phyloP scores from a whole-genome alignment of 768 basidiomycete genomes.

The Kwoniella dejecticola region DNA sequence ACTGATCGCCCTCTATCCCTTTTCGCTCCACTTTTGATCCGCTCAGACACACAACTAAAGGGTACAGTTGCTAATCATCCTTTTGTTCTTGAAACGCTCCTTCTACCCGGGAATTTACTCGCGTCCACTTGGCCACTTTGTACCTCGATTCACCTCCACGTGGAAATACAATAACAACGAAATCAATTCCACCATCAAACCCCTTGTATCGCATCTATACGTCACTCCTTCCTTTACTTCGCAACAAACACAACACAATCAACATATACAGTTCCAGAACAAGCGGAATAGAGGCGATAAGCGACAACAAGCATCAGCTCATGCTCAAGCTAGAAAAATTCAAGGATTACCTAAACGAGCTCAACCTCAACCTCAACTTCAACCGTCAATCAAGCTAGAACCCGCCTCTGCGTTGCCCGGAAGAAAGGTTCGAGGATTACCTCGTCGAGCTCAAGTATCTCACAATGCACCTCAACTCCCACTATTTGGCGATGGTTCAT shows the following conservation, averaged over 20 bases:
- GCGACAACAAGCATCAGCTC: not conserved
- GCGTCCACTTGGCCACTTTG: not conserved
- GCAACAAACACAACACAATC: not conserved
- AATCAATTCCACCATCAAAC: not conserved
- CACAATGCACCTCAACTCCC: constrained; percentile 5
- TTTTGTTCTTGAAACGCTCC: constrained; percentile 21
- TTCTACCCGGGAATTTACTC: too few species aligned
- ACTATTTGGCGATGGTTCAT: not conserved
- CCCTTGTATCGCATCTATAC: not conserved
- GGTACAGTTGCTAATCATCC: constrained; percentile 9
- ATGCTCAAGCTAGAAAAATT: constrained; percentile 9
- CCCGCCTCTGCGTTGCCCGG: not conserved
- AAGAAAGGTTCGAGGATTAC: constrained; percentile 7
- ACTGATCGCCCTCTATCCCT: constrained; percentile 19
- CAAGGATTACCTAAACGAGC: constrained; percentile 24
- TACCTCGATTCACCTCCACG: not conserved
- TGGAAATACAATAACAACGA: not conserved
- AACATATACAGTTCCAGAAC: constrained; percentile 42
- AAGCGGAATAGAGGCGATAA: constrained; percentile 28
- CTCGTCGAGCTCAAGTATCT: constrained; percentile 4
- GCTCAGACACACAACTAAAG: constrained; percentile 20
- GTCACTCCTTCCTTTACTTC: not conserved
- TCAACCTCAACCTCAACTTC: not conserved
- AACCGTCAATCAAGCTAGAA: constrained; percentile 3
- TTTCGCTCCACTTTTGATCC: constrained; percentile 14